Conservation (phyloP, 106 monocot species). For the Posidonia australis region DNA sequence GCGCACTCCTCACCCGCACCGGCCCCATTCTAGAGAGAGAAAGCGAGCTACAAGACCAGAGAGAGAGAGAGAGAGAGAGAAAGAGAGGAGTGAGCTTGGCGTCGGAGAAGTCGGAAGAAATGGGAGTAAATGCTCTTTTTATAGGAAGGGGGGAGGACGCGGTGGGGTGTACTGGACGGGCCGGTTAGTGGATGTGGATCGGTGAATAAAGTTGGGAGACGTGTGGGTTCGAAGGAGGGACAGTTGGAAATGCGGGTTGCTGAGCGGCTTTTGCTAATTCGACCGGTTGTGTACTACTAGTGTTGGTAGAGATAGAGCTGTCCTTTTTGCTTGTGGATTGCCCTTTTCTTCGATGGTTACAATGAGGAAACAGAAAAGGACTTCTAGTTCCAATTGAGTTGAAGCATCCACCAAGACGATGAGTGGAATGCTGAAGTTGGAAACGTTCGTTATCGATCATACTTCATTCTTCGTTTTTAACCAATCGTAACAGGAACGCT, state of each 20-base stretch:
- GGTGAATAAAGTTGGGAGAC: too few species aligned
- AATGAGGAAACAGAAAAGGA: too few species aligned
- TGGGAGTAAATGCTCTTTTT: not conserved
- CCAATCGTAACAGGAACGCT: too few species aligned
- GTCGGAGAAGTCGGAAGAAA: not conserved
- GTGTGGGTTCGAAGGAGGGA: not conserved
- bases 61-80: not conserved
- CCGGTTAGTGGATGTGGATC: too few species aligned
- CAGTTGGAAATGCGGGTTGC: not conserved
- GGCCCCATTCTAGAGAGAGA: slow-evolving; percentile 6
- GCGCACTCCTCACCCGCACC: slow-evolving; percentile 12
- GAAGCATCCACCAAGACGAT: too few species aligned
- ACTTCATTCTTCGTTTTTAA: too few species aligned
- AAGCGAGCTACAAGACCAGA: not conserved
- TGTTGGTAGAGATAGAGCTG: not conserved
- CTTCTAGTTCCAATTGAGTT: too few species aligned
- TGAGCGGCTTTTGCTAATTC: not conserved
- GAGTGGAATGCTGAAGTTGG: too few species aligned
- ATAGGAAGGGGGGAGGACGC: too few species aligned
- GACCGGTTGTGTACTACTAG: too few species aligned
- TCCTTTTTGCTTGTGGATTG: not conserved
- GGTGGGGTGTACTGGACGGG: too few species aligned
- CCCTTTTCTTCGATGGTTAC: not conserved
- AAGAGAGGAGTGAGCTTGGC: not conserved
- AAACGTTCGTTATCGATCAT: too few species aligned